phyloP scores from a whole-genome alignment of 306 rosid species.

The Acmispon strigosus region DNA sequence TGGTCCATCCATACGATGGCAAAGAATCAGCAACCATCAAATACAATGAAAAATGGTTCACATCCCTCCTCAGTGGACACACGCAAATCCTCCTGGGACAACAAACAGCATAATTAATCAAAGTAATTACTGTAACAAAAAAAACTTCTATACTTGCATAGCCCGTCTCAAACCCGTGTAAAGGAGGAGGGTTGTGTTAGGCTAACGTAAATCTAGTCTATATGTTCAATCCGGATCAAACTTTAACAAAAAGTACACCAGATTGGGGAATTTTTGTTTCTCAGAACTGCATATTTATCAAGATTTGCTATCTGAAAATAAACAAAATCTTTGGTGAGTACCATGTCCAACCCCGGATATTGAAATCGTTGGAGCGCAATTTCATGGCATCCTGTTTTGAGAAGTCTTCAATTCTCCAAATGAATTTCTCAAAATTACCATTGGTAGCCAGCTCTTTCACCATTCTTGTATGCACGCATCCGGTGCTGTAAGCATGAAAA shows the following conservation, averaged over 20 bases:
- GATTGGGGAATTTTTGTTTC: too few relatives aligned
- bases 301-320: background rate
- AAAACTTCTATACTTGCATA: too few relatives aligned
- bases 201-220: too few relatives aligned
- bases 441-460: background rate
- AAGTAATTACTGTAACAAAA: background rate
- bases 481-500: background rate
- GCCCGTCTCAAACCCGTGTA: too few relatives aligned
- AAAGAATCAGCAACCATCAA: slow-evolving; percentile 30
- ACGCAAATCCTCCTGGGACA: slow-evolving; percentile 28
- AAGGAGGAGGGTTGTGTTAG: too few relatives aligned
- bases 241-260: too few relatives aligned
- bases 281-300: too few relatives aligned
- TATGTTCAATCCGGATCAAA: too few relatives aligned
- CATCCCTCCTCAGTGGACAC: slow-evolving; percentile 21
- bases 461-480: background rate
- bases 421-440: slow-evolving; percentile 19
- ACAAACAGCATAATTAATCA: background rate
- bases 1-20: slow-evolving; percentile 36
- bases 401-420: slow-evolving; percentile 35
- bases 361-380: slow-evolving; percentile 18
- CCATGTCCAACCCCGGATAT: slow-evolving; percentile 22
- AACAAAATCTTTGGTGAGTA: background rate
- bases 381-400: slow-evolving; percentile 1
- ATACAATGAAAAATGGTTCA: slow-evolving; percentile 26